Base-by-base conservation (phyloP, 2,329 filamentous ascomycete genomes). In the Hypoxylon sp. region DNA sequence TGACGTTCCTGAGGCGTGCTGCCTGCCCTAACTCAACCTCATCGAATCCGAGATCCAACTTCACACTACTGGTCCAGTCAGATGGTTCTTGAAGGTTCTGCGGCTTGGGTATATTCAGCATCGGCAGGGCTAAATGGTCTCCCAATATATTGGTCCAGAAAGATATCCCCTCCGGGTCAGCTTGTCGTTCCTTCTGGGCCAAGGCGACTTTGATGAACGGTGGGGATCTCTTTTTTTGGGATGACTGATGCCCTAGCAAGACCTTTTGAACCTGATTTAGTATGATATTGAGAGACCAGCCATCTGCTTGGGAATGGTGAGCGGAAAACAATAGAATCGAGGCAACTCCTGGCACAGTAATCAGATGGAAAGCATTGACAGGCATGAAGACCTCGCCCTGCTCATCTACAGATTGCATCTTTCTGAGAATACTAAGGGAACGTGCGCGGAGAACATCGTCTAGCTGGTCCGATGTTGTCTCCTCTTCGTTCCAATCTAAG, bases 201-300 rank as follows among this genome's bases (percentile, higher is more conserved):
- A 5, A 8, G n/a, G 37, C 37, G 2, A 39, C 37, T 19, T 39
- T 8, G 16, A 39, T 39, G 37, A 39, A 39, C 16, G 16, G 37
- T 39, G 37, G 12, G 19, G 37, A 8, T 19, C 7, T 39, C n/a
- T 19, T 39, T 19, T n/a, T 14, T 19, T 3, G 37, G 7, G n/a
- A 19, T 9, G 5, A 7, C 37, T 19, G n/a, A 8, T 8, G n/a
- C 0, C 37, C 37, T 19, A 39, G 5, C n/a, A 39, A 19, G 37
- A 39, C 37, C 19, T 4, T n/a, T 39, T 39, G 37, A 9, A 39
- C 37, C n/a, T 39, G n/a, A 19, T 39, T 39, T 4, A 39, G n/a
- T 39, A 39, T 39, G 37, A 39, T 19, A 39, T 39, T 39, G 37
- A 39, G 37, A 8, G 37, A 39, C 37, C 37, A 39, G 37, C 37